phyloP scores from a whole-genome alignment of 148 eudicot genomes.

The Rhododendron ovatum region DNA sequence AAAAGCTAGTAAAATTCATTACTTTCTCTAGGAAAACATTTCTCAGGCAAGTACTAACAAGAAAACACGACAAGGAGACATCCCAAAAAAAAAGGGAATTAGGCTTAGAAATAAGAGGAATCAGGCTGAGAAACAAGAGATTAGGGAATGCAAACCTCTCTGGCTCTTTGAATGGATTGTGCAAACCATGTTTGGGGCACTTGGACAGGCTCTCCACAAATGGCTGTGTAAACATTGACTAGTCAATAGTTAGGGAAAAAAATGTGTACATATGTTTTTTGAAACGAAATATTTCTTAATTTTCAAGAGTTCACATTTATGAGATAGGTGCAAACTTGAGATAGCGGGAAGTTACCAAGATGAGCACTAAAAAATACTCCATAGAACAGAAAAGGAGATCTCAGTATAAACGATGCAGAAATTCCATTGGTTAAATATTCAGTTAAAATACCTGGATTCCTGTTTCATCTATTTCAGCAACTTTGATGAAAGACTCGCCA shows the following conservation, averaged over 20 bases:
- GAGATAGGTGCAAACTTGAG: background rate
- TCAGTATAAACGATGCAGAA: background rate
- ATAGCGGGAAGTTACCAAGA: background rate
- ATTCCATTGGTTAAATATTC: background rate
- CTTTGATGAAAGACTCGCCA: slow-evolving; percentile 92
- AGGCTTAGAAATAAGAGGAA: background rate
- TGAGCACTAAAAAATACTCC: background rate
- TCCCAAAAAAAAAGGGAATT: background rate
- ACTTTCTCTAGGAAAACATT: background rate
- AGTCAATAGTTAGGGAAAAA: background rate
- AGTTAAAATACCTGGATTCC: slow-evolving; percentile 57
- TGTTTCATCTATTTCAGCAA: slow-evolving; percentile 73
- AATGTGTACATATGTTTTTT: background rate
- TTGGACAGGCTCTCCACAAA: slow-evolving; percentile 90
- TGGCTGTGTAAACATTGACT: slow-evolving; percentile 56
- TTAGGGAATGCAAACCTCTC: slow-evolving; percentile 57
- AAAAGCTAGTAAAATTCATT: background rate
- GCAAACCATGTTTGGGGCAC: slow-evolving; percentile 97
- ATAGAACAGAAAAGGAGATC: background rate
- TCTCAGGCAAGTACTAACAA: background rate
- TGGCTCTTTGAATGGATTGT: slow-evolving; percentile 93
- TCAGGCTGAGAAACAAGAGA: background rate
- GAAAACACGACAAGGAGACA: background rate
- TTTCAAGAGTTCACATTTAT: background rate
- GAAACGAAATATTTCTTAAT: background rate